Base-by-base conservation (phyloP, 2,329 filamentous ascomycete genomes). In the Blumeria graminis region DNA sequence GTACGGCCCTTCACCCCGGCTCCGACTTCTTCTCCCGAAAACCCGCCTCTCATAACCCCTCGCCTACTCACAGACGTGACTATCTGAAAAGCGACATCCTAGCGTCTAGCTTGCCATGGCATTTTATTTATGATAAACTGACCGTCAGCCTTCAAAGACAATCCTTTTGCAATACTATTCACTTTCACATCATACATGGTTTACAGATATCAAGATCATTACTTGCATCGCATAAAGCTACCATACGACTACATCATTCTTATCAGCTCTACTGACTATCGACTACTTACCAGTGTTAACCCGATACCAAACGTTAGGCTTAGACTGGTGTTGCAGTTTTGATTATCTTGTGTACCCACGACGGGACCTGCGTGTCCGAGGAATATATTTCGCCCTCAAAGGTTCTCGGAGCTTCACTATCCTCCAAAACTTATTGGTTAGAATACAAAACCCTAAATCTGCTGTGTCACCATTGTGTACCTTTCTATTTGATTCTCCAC, bases 401-500 rank as follows among this genome's bases (percentile, higher is more conserved):
- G 33, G 43, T 58, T 56, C 59, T 57, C 57, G 52, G 56, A 58
- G 57, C 61, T 62, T 61, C 61, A 61, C 58, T 57, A 28, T 28
- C 22, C 61, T 60, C 60, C 58, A 58, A 58, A 61, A 58, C 60
- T 62, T 60, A 59, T 64, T 60, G 62, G 57, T 59, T 57, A 48
- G 55, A 61, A 62, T 61, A 62, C 57, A 63, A 61, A 57, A 59
- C 61, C 58, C 62, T 55, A 58, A 57, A 59, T 56, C 63, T 65
- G 63, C 61, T 52, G 64, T 66, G 62, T 63, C 61, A 65, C 63
- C 62, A 62, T 53, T 60, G 59, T 58, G 58, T 59, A 33, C 57
- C 58, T 63, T 60, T 22, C 11, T 22, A 22, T 22, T 18, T n/a
- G 28, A 10, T 14, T 43, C 14, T 22, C 28, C 10, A n/a, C 10